These are phyloP conservation scores for Diaporthe citrichinensis DNA, from an alignment of 2,329 filamentous ascomycete species.

Conservation along the genomic window DNA sequence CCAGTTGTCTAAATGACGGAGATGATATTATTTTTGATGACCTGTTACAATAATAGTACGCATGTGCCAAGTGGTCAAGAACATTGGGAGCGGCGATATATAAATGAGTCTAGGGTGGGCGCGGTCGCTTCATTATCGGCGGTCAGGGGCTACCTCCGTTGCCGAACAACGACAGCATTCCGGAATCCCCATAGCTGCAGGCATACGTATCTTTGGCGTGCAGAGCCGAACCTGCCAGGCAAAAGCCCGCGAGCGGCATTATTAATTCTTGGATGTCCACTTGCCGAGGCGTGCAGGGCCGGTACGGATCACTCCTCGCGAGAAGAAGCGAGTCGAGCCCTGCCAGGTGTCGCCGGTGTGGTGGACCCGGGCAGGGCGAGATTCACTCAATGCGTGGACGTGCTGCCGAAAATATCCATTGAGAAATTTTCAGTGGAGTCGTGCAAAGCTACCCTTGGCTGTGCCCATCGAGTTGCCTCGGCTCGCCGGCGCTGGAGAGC, in stretches of 20 bases:
- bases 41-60: constrained; percentile 18
- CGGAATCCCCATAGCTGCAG: not conserved
- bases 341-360: not conserved
- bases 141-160: constrained; percentile 1
- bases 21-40: not conserved
- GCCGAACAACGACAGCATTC: constrained; percentile 14
- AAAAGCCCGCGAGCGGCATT: not conserved
- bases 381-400: not conserved
- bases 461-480: constrained; percentile 19
- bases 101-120: constrained; percentile 24
- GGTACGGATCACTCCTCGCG: not conserved
- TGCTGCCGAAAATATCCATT: constrained; percentile 29
- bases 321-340: constrained; percentile 10
- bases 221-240: not conserved
- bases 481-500: constrained; percentile 30
- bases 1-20: not conserved
- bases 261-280: constrained; percentile 25
- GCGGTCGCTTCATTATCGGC: constrained; percentile 16
- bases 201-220: not conserved
- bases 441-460: not conserved
- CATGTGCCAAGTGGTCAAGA: constrained; percentile 8
- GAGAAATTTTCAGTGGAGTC: constrained; percentile 32
- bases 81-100: constrained; percentile 31
- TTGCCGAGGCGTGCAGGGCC: constrained; percentile 39
- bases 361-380: constrained; percentile 34